Percentiles rank a stretch among this genome's conserved stretches.
Conservation (phyloP, 257 asterid genomes). For the Anisodus acutangulus region DNA sequence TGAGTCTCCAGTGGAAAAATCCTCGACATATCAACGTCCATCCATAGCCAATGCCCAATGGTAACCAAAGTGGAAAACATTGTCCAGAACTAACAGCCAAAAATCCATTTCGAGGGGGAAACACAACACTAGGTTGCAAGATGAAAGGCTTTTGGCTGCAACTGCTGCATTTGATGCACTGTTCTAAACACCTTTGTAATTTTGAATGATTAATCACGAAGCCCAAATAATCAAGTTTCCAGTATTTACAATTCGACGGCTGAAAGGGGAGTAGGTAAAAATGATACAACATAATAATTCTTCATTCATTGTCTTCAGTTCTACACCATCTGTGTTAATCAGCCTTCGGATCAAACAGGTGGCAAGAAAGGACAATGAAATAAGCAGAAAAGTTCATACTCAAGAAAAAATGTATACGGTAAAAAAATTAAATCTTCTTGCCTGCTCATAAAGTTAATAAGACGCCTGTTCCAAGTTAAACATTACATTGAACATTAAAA, state of each 20-base stretch:
- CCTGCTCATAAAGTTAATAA: conserved; percentile 41
- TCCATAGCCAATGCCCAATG: not conserved
- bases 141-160: not conserved
- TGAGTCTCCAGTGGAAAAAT: not conserved
- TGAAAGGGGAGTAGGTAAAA: not conserved
- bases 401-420: conserved; percentile 41
- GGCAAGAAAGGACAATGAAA: conserved; percentile 29
- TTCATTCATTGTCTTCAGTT: conserved; percentile 31
- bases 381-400: conserved; percentile 33
- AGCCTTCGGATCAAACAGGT: conserved; percentile 22
- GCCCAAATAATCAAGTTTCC: not conserved
- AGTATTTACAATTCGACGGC: not conserved
- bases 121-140: not conserved
- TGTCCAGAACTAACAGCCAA: not conserved
- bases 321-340: conserved; percentile 39
- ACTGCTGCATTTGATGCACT: not conserved
- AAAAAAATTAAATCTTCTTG: conserved; percentile 28
- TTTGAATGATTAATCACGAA: not conserved
- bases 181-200: not conserved
- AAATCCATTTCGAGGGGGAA: conserved; percentile 15
- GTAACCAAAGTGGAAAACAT: conserved; percentile 1
- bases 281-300: conserved; percentile 25
- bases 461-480: conserved; percentile 38
- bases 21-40: not conserved
- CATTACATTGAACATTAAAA: conserved; percentile 43